Base-by-base conservation (phyloP, 2,329 filamentous ascomycete species). In the Cytospora piceae region DNA sequence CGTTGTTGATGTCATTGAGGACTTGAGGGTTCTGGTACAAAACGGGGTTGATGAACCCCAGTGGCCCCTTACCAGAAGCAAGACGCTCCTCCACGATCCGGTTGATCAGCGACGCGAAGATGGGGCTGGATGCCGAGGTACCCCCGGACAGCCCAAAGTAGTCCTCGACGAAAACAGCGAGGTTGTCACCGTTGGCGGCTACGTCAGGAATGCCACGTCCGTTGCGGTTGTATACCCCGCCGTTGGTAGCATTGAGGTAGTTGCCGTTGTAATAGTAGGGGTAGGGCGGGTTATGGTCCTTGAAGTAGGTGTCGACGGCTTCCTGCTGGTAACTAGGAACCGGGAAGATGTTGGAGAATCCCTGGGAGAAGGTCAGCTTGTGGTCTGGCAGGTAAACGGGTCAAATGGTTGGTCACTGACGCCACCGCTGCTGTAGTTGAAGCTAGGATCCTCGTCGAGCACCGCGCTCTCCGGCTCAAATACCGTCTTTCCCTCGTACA, bases 71-170 rank as follows among this genome's bases (percentile, higher is more conserved):
- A 6, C 83, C 83, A 8, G 74, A 76, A 0, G 79, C 75, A 22
- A 89, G 74, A 39, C 85, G 77, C 0, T 83, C 85, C 70, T 90
- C 87, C 70, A 90, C 90, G 64, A 90, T 76, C 4, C 90, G 80
- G 1, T 84, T 79, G 51, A 91, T 77, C 57, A 90, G 79, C 8
- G 80, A 83, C 0, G 85, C 83, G 29, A 86, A 85, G 0, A 85
- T 77, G 0, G 89, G 89, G 0, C 84, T 76, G 0, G 87, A 82
- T 37, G 86, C 83, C 29, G 80, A 83, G 4, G 82, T 85, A 14
- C 85, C 85, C n/a, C 79, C 80, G 29, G 73, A 68, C 20, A 68
- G 68, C 24, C 69, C 70, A 69, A 71, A 84, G 71, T 7, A 71
- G 67, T 69, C 74, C 59, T 71, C 70, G 20, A 71, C 65, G 4